Conservation (phyloP, 495 filamentous ascomycete species). For the Hamigera avellanea region DNA sequence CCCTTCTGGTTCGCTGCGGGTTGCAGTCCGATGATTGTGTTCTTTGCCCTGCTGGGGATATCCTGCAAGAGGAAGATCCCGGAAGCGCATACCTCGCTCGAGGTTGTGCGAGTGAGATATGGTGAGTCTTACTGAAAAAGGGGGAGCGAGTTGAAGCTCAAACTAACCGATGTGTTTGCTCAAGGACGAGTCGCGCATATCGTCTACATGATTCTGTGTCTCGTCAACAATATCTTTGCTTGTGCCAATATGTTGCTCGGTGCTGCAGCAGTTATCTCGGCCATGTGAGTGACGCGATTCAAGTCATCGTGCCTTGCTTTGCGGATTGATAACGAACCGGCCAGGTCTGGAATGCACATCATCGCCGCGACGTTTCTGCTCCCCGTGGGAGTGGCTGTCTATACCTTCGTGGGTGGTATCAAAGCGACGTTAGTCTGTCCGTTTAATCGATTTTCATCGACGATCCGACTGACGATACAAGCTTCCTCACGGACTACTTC, state of each 20-base stretch:
- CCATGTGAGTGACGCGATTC: conserved; percentile 15
- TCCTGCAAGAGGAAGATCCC: conserved; percentile 35
- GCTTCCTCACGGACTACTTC: conserved; percentile 36
- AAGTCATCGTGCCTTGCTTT: neutral
- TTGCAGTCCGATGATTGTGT: conserved; percentile 33
- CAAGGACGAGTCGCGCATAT: conserved; percentile 22
- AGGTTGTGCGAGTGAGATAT: conserved; percentile 26
- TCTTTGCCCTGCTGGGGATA: conserved; percentile 35
- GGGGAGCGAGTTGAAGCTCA: neutral
- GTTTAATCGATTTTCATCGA: too few species aligned
- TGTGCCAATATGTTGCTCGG: conserved; percentile 34
- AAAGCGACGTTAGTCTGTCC: conserved; percentile 28
- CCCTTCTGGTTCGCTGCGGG: conserved; percentile 35
- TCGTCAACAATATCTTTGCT: conserved; percentile 33
- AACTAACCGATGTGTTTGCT: neutral
- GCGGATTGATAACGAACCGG: too few species aligned
- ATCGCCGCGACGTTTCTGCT: conserved; percentile 32
- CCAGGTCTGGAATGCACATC: conserved; percentile 31
- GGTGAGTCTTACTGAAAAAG: conserved; percentile 4
- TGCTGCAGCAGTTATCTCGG: conserved; percentile 24
- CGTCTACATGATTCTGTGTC: conserved; percentile 30
- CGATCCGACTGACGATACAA: conserved; percentile 1
- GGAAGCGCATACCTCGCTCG: conserved; percentile 32
- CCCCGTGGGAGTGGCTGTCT: conserved; percentile 30
- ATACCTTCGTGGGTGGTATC: conserved; percentile 35